Evolutionary conservation across 2,329 filamentous ascomycete genomes (phyloP), one percentile per base, ranked within the genome.

Genomic region (Xylariaceae sp.): DNA sequence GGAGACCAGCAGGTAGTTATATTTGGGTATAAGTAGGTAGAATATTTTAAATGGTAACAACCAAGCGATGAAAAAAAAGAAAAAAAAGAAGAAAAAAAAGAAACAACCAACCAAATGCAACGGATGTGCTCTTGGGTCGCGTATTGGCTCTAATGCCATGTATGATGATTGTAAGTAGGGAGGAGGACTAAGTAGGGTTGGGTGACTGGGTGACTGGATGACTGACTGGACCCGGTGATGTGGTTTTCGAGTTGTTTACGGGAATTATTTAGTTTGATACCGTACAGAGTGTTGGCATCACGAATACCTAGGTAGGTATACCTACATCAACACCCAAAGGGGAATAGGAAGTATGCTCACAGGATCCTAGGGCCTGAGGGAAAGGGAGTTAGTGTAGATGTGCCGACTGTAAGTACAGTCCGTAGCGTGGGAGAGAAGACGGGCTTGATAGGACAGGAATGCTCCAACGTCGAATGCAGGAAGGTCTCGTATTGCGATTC

Each of bases 401-500:
- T 37, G 11, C 12, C 32, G 6, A 6, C 35, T 37, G 35, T 19
- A 19, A 19, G 19, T 19, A 19, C 19, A 19, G 19, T 19, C 19
- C 19, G 19, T 7, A 45, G 43, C 29, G 43, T n/a, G 29, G 45
- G 27, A 44, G 51, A 37, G 45, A n/a, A 44, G 51, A 37, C 12
- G 40, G 45, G 46, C 31, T 45, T 47, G 52, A 48, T 41, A 30
- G 51, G 54, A 12, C n/a, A 19, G 50, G 43, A 56, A 50, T 34
- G 39, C 42, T 47, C 54, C 47, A 53, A 44, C 39, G 34, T 53
- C n/a, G 44, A 52, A 47, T 54, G 53, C 43, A 58, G 42, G 52
- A 31, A 47, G 42, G 46, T 43, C 34, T 47, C 26, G 45, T 50
- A 44, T 44, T 39, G 39, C 39, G 30, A 40, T 37, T 9, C 19